Evolutionary conservation across 1,284 basidiomycete species (phyloP).

Genomic region (Boletus sp.): DNA sequence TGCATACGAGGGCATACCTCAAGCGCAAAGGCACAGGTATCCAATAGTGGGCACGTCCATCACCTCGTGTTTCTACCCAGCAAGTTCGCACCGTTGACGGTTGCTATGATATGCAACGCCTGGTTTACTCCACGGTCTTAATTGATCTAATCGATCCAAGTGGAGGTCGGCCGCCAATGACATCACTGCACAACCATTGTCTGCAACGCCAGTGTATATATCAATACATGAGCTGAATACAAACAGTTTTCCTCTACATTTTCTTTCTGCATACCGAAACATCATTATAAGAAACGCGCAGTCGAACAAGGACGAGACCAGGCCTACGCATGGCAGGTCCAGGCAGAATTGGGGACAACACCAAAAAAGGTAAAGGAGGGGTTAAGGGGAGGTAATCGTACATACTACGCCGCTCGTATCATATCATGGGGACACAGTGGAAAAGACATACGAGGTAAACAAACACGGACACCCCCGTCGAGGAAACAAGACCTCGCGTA

Average conservation of each 20-base stretch:
- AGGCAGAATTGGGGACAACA: slow-evolving; percentile 17
- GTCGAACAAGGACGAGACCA: slow-evolving; percentile 10
- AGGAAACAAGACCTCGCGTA: slow-evolving; percentile 1
- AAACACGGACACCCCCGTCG: slow-evolving; percentile 14
- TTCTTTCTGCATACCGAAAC: slow-evolving; percentile 9
- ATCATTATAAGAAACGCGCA: not conserved
- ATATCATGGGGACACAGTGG: slow-evolving; percentile 22
- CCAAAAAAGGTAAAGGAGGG: slow-evolving; percentile 9
- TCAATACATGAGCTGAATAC: slow-evolving; percentile 28
- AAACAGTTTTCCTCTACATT: slow-evolving; percentile 36
- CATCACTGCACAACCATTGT: slow-evolving; percentile 5
- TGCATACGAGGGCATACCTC: too few relatives aligned
- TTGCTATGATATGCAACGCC: too few relatives aligned
- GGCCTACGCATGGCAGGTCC: not conserved
- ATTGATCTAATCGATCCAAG: too few relatives aligned
- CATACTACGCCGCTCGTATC: slow-evolving; percentile 39
- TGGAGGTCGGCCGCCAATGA: too few relatives aligned
- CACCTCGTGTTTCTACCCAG: too few relatives aligned
- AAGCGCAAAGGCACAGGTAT: too few relatives aligned
- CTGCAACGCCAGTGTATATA: slow-evolving; percentile 35
- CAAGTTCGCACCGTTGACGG: too few relatives aligned
- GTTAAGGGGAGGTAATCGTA: slow-evolving; percentile 26
- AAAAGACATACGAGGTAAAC: slow-evolving; percentile 19
- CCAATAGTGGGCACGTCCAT: too few relatives aligned
- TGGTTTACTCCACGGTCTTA: too few relatives aligned